Conservation (phyloP, 805 yeast genomes). For the Saccharomycopsis babjevae region DNA sequence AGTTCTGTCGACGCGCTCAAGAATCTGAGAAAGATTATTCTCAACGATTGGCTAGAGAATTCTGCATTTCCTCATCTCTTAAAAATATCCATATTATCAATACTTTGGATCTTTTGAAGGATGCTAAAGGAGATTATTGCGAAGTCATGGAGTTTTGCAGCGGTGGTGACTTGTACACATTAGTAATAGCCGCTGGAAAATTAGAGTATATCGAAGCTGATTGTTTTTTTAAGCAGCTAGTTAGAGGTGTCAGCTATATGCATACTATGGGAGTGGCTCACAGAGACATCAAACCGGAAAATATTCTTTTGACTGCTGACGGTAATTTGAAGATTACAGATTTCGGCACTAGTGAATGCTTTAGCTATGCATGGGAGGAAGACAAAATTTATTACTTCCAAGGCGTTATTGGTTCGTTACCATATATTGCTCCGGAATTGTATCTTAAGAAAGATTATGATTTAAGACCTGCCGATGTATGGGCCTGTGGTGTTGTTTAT, state of each 20-base stretch:
- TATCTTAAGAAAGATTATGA: slow-evolving; percentile 57
- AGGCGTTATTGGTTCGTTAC: slow-evolving; percentile 79
- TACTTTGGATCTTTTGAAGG: slow-evolving; percentile 67
- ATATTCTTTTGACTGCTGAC: slow-evolving; percentile 57
- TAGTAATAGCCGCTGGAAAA: slow-evolving; percentile 67
- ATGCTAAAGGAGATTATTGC: slow-evolving; percentile 73
- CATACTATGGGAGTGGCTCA: slow-evolving; percentile 87
- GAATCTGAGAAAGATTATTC: slow-evolving; percentile 61
- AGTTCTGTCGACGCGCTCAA: slow-evolving; percentile 52
- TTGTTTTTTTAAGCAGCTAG: slow-evolving; percentile 78
- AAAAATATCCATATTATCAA: slow-evolving; percentile 70
- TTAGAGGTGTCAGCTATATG: slow-evolving; percentile 78
- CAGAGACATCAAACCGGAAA: slow-evolving; percentile 84
- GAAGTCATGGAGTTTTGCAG: slow-evolving; percentile 81
- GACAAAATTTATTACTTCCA: slow-evolving; percentile 53
- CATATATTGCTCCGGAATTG: slow-evolving; percentile 89
- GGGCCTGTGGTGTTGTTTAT: slow-evolving; percentile 91
- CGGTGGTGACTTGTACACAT: slow-evolving; percentile 71
- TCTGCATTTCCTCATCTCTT: slow-evolving; percentile 69
- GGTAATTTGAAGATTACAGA: slow-evolving; percentile 78
- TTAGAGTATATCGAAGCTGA: slow-evolving; percentile 78
- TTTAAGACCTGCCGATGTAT: slow-evolving; percentile 72
- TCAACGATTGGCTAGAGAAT: slow-evolving; percentile 68
- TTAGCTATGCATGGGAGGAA: slow-evolving; percentile 73
- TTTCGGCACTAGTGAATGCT: slow-evolving; percentile 79